A percentile compares a stretch with the other conserved stretches of the same genome.
Evolutionary conservation across 306 rosid genomes (phyloP).

Genomic region (Castanopsis chinensis): DNA sequence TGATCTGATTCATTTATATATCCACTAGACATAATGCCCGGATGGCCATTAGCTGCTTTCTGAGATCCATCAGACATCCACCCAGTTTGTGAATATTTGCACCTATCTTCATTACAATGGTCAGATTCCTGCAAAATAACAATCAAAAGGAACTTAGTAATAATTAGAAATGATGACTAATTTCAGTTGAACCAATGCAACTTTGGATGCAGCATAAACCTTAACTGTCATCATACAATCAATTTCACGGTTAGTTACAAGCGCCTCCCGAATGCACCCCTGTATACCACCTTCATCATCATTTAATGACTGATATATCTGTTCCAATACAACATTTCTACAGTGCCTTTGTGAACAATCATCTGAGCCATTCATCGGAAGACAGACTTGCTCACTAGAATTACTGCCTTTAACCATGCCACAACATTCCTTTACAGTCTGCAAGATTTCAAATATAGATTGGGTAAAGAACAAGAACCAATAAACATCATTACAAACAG

Average conservation of each 20-base stretch:
- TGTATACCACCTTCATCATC: slow-evolving; percentile 52
- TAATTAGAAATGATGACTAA: slow-evolving; percentile 9
- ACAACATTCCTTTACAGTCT: slow-evolving; percentile 42
- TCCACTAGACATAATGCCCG: slow-evolving; percentile 39
- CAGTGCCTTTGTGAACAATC: slow-evolving; percentile 46
- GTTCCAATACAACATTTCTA: slow-evolving; percentile 54
- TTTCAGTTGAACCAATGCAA: slow-evolving; percentile 18
- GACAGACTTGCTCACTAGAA: slow-evolving; percentile 28
- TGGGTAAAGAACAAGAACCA: slow-evolving; percentile 18
- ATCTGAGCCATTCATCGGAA: slow-evolving; percentile 12
- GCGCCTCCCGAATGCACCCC: slow-evolving; percentile 49
- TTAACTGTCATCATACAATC: slow-evolving; percentile 29
- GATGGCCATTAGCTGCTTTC: slow-evolving; percentile 45
- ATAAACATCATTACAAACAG: background rate
- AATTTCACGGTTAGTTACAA: slow-evolving; percentile 24
- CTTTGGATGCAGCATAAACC: slow-evolving; percentile 46
- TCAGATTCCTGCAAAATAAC: slow-evolving; percentile 46
- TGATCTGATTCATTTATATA: slow-evolving; percentile 42
- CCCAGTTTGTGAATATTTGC: slow-evolving; percentile 24
- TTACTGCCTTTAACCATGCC: slow-evolving; percentile 33
- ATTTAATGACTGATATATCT: slow-evolving; percentile 55
- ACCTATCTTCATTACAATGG: slow-evolving; percentile 42
- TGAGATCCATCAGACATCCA: slow-evolving; percentile 35
- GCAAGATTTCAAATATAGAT: slow-evolving; percentile 35
- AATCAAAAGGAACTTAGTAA: slow-evolving; percentile 10